These are phyloP conservation scores for Triticum monococcum DNA, from an alignment of 176 grass and related monocot genomes.

Conservation along the genomic window DNA sequence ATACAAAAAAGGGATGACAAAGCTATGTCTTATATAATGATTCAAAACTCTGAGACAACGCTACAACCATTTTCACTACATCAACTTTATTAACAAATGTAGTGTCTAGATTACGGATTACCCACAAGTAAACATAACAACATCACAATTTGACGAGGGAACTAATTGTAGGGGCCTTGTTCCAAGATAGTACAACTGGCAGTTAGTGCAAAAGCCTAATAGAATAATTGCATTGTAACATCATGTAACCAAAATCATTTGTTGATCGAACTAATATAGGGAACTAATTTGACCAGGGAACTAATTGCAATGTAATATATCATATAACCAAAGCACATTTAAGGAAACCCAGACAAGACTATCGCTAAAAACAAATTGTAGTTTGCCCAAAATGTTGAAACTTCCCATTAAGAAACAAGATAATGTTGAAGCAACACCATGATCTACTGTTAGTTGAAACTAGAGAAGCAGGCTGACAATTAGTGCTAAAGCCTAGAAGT, in stretches of 20 bases:
- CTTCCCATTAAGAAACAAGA: neutral
- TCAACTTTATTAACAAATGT: constrained; percentile 69
- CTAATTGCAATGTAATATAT: neutral
- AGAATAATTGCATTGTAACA: neutral
- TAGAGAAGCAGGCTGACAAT: too few species aligned
- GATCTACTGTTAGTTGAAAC: neutral
- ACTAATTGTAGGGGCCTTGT: neutral
- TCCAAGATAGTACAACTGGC: too few species aligned
- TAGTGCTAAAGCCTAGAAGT: too few species aligned
- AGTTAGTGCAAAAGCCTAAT: too few species aligned
- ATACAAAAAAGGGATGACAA: constrained; percentile 6
- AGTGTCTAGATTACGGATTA: constrained; percentile 67
- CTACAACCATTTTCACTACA: constrained; percentile 61
- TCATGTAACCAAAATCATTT: neutral
- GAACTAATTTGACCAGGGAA: too few species aligned
- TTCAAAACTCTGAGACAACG: constrained; percentile 68
- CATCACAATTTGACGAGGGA: constrained; percentile 30
- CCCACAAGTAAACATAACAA: constrained; percentile 42
- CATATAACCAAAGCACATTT: neutral
- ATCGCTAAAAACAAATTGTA: neutral
- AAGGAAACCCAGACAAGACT: neutral
- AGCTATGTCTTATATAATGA: constrained; percentile 81
- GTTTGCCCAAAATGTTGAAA: neutral
- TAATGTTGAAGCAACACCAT: constrained; percentile 10
- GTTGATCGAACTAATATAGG: too few species aligned